Base-by-base conservation (phyloP, 345 rosid genomes). In the Aquilaria yunnanensis region DNA sequence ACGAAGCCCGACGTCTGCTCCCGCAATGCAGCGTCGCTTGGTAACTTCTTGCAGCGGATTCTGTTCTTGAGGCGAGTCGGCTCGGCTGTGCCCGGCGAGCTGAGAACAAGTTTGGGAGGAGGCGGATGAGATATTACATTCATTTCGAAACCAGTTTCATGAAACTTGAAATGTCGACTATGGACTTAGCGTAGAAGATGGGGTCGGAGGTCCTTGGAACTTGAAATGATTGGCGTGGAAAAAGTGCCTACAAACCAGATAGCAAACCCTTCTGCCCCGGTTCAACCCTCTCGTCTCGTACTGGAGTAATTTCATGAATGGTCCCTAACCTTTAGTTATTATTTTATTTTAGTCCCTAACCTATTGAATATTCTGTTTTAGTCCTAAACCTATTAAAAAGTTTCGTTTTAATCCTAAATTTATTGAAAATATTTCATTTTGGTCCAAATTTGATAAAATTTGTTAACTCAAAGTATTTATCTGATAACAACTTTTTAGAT, bases 1-100 rank as follows among this genome's bases (percentile, higher is more conserved):
- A 89, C 98, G 70, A 65, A 72, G 2, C 67, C 93, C 0, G 83
- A 72, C 56, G 78, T 85, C 37, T 73, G 72, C 74, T 79, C 85
- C 64, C 65, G 76, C 71, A 87, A 76, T 12, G 86, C 82, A 0
- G 79, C 51, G 54, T 61, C 67, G 72, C 64, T 59, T 41, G 70
- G 63, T 66, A 74, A 34, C 51, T 59, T 77, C 67, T 77, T 72
- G 79, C 78, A 74, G 14, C 23, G 65, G 62, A 73, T 31, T 2
- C 34, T 60, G 56, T 67, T 29, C 16, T 30, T 57, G 59, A 31
- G 31, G 61, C 61, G 9, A 64, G 13, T 11, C 57, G 67, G 37
- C 60, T 14, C 74, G 16, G 64, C 2, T 1, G 74, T 54, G 14
- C 31, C 58, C 51, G 65, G 43, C 10, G 72, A 62, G 67, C 32